Base-by-base conservation (phyloP, 352 stramenopile species). In the Globisporangium perplexum region DNA sequence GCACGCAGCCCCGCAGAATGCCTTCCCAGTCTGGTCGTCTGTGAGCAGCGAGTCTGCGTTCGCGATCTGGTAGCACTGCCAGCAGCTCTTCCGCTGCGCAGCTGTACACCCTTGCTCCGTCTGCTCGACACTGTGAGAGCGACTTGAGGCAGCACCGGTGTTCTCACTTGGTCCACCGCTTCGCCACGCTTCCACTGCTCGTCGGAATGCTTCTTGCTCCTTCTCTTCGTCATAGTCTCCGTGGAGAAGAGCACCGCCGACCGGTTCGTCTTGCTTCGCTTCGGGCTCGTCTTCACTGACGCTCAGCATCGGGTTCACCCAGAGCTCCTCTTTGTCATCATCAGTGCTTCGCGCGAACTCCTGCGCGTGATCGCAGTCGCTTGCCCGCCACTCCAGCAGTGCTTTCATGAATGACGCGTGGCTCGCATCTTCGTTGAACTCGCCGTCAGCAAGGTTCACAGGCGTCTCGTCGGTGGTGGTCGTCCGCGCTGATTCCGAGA, bases 351-450 rank as follows among this genome's bases (percentile, higher is more conserved):
- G 38, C 7, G 50, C 7, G 4, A 59, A 39, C 14, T 31, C 26
- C 26, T 33, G 39, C 11, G 22, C 20, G n/a, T 38, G 43, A 1
- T 73, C 59, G 17, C 52, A 59, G 36, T 87, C 74, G 15, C 53
- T 68, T 12, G 68, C 60, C 33, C 83, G 76, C 83, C 83, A 93
- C 39, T 93, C 79, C 11, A 92, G 23, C 18, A 93, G 55, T 3
- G 80, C 81, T 35, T 90, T 90, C 67, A 93, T 74, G 50, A 93
- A 91, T 7, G 80, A 88, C 28, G 66, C 66, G 42, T 93, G 83
- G 42, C 80, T 77, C 1, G 55, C 72, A n/a, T 85, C 78, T 60
- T 91, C 81, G 49, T 88, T 56, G 43, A 91, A 93, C 1, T 78
- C 74, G 15, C 78, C 80, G 50, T 93, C 83, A 0, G 83, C 80